Evolutionary conservation across 1,284 basidiomycete genomes (phyloP).

Genomic region (Xerocomus tenax): DNA sequence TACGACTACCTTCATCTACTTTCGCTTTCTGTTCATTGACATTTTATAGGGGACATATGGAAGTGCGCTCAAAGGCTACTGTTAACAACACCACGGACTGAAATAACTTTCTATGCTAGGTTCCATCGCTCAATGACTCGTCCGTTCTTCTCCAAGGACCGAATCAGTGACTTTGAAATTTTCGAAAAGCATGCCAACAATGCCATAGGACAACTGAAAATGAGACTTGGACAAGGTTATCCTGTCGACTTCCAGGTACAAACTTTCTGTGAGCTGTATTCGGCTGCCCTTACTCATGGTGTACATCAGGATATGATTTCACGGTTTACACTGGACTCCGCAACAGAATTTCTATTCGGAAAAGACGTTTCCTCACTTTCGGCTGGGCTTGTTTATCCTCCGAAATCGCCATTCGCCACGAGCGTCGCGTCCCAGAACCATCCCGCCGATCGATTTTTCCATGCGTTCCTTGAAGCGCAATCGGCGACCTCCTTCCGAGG

Average conservation of each 20-base stretch:
- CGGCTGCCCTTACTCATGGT: background rate
- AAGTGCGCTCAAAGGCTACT: conserved; percentile 30
- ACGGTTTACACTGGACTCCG: conserved; percentile 38
- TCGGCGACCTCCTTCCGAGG: conserved; percentile 15
- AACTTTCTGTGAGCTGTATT: too few relatives aligned
- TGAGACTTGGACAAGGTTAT: conserved; percentile 36
- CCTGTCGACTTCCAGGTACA: conserved; percentile 45
- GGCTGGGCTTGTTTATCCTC: conserved; percentile 26
- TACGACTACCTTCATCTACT: conserved; percentile 13
- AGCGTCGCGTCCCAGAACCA: conserved; percentile 8
- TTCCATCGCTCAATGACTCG: conserved; percentile 54
- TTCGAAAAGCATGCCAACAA: conserved; percentile 43
- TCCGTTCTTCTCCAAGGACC: conserved; percentile 49
- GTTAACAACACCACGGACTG: background rate
- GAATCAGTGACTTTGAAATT: conserved; percentile 46
- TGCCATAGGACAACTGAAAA: conserved; percentile 35
- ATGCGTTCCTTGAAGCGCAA: conserved; percentile 30
- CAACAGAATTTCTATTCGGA: conserved; percentile 37
- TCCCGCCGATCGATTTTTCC: conserved; percentile 29
- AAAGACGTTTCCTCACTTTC: conserved; percentile 27
- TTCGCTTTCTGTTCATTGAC: conserved; percentile 1
- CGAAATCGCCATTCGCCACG: conserved; percentile 10
- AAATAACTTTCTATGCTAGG: conserved; percentile 18
- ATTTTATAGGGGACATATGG: conserved; percentile 45
- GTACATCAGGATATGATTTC: conserved; percentile 29